Conservation (phyloP, 1,139 yeast genomes). For the Schwanniomyces etchellsii region DNA sequence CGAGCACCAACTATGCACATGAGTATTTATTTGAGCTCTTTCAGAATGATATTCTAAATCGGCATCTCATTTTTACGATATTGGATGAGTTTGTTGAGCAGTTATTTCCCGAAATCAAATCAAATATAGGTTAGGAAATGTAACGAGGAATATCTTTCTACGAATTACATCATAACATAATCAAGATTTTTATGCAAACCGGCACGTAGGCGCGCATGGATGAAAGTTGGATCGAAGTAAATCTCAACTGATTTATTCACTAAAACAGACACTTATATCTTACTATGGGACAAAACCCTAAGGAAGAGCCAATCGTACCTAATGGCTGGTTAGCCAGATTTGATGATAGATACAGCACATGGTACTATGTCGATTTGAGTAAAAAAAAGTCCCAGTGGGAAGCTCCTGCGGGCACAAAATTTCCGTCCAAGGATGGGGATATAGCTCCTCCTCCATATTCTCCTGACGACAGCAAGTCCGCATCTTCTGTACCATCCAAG, state of each 20-base stretch:
- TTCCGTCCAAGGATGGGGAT: slow-evolving; percentile 18
- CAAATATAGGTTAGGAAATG: neutral
- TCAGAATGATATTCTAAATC: slow-evolving; percentile 69
- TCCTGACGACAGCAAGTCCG: slow-evolving; percentile 9
- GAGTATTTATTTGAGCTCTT: slow-evolving; percentile 55
- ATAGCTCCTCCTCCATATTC: slow-evolving; percentile 35
- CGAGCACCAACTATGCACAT: slow-evolving; percentile 62
- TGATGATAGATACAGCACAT: slow-evolving; percentile 74
- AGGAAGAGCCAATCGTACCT: slow-evolving; percentile 51
- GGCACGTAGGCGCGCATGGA: no score
- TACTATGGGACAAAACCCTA: no score
- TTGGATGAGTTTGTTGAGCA: slow-evolving; percentile 27
- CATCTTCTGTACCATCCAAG: neutral
- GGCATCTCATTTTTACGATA: slow-evolving; percentile 55
- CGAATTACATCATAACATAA: no score
- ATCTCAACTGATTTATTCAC: no score
- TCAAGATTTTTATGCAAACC: no score
- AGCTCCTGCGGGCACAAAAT: slow-evolving; percentile 59
- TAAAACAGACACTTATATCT: no score
- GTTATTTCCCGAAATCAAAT: slow-evolving; percentile 22
- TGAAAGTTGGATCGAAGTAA: no score
- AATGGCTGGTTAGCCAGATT: slow-evolving; percentile 85
- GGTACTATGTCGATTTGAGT: slow-evolving; percentile 67
- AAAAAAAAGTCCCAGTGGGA: slow-evolving; percentile 92
- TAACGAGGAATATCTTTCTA: no score